Evolutionary conservation across 352 stramenopile species (phyloP).

Genomic region (Pythium graminicola): DNA sequence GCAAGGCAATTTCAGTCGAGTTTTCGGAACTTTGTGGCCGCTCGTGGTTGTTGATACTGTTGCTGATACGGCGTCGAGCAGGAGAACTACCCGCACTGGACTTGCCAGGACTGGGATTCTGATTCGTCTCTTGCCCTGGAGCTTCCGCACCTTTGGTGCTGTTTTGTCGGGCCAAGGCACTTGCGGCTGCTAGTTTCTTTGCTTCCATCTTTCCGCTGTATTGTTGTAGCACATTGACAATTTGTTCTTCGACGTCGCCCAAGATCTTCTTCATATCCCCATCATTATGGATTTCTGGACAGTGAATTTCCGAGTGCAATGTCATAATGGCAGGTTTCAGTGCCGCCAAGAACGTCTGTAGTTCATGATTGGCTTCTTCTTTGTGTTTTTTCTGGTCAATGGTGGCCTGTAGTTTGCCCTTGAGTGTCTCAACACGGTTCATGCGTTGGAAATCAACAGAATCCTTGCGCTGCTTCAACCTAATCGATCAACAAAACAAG

Average conservation of each 20-base stretch:
- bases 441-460: slow-evolving; percentile 70
- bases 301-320: slow-evolving; percentile 67
- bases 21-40: neutral
- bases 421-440: slow-evolving; percentile 67
- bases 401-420: slow-evolving; percentile 46
- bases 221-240: slow-evolving; percentile 55
- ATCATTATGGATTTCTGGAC: slow-evolving; percentile 57
- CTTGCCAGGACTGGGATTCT: slow-evolving; percentile 19
- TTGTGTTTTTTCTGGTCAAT: slow-evolving; percentile 75
- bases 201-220: slow-evolving; percentile 55
- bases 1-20: neutral
- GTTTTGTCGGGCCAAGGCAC: neutral
- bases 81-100: neutral
- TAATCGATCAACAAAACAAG: too few relatives aligned
- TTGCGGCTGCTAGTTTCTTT: slow-evolving; percentile 30
- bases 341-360: slow-evolving; percentile 55
- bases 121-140: slow-evolving; percentile 12
- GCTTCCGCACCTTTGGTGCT: too few relatives aligned
- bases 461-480: slow-evolving; percentile 77
- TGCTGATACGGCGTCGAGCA: neutral
- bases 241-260: slow-evolving; percentile 70
- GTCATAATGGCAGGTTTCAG: slow-evolving; percentile 58
- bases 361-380: slow-evolving; percentile 58
- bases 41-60: too few relatives aligned
- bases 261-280: slow-evolving; percentile 67